Conservation (phyloP, 495 filamentous ascomycete genomes). For the Xylaria palmicola region DNA sequence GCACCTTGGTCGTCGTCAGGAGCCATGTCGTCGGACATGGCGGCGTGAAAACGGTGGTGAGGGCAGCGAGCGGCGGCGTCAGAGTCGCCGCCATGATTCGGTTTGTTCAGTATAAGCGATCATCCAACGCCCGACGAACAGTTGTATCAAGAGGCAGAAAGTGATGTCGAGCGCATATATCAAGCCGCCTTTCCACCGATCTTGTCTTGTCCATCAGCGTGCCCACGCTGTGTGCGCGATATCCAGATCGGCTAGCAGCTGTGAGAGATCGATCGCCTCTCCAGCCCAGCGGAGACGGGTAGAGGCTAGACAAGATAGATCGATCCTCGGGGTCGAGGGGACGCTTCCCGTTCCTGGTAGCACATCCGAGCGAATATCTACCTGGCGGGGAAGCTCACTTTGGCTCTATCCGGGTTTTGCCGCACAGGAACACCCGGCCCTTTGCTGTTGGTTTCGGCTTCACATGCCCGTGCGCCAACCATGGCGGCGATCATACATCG, state of each 20-base stretch:
- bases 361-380: slow-evolving; percentile 9
- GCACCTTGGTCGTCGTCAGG: slow-evolving; percentile 35
- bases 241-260: not conserved
- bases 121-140: slow-evolving; percentile 4
- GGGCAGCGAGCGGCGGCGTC: slow-evolving; percentile 27
- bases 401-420: not conserved
- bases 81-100: slow-evolving; percentile 5
- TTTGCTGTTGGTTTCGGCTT: not conserved
- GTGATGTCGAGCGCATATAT: not conserved
- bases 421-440: not conserved
- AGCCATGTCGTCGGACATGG: slow-evolving; percentile 42
- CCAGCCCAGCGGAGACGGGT: slow-evolving; percentile 6
- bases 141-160: not conserved
- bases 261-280: slow-evolving; percentile 6
- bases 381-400: not conserved
- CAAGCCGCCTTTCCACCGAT: not conserved
- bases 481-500: slow-evolving; percentile 3
- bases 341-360: no score
- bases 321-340: not conserved
- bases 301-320: not conserved
- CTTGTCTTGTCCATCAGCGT: not conserved
- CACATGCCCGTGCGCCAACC: not conserved
- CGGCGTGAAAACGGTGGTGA: slow-evolving; percentile 42
- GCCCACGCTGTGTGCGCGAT: not conserved
- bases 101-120: not conserved